Base-by-base conservation (phyloP, 1,284 basidiomycete species). In the Entoloma clypeatum region DNA sequence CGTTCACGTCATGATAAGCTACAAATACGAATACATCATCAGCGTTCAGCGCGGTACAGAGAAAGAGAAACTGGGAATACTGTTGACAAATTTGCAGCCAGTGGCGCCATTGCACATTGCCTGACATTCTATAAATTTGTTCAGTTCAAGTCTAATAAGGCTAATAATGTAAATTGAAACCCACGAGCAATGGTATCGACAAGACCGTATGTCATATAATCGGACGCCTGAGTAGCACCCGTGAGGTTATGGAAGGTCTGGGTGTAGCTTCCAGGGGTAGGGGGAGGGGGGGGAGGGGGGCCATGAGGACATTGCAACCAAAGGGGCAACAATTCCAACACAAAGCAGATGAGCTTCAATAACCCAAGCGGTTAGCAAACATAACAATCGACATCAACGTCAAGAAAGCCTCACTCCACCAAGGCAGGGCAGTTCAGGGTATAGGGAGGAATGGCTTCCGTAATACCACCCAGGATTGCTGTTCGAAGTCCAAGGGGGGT, bases 1-100 rank as follows among this genome's bases (percentile, higher is more conserved):
- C 70, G 44, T 71, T 68, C 42, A 67, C 64, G 43, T 73, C 69
- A 49, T 69, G 60, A 44, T 71, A 73, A 10, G 58, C 69, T 71
- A 14, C 40, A 18, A 40, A 21, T 26, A 18, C 2, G 22, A 29
- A 13, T 36, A 13, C n/a, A 49, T 24, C n/a, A 30, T 9, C 10
- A 13, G 24, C 18, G 21, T 32, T 13, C 6, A 21, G 27, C 6
- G n/a, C 10, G 32, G 9, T 8, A n/a, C n/a, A n/a, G n/a, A n/a
- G n/a, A n/a, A 4, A 25, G 14, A 36, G 18, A 35, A 39, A 30
- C 65, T n/a, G n/a, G n/a, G n/a, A n/a, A 37, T 50, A 72, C 70
- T 63, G 51, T 72, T 72, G 40, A 63, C 56, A 50, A 72, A 73
- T 14, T 43, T 57, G 56, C 71, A 73, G 17, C 63, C 65, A 6